Base-by-base conservation (phyloP, 441 rosid species). In the Populus hybrid region DNA sequence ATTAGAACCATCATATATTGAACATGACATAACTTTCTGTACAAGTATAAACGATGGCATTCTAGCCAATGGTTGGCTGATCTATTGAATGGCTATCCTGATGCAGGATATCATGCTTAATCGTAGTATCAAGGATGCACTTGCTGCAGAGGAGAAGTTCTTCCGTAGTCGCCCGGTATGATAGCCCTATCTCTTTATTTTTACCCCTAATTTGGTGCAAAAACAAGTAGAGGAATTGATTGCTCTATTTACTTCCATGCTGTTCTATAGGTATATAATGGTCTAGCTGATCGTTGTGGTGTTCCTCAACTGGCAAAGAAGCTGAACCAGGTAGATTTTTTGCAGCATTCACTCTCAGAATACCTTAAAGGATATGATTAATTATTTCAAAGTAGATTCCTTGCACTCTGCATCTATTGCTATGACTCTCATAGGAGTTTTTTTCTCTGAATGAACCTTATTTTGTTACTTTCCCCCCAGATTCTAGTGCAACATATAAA, bases 151-250 rank as follows among this genome's bases (percentile, higher is more conserved):
- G 85, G 98, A 94, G 75, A 94, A 92, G 74, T 95, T 95, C 90
- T 95, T 95, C 80, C 97, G 90, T 28, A 89, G 95, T 75, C 97
- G 90, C 76, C 97, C 98, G 2, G 99, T 95, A 95, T 84, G 95
- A 70, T 56, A 80, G 59, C 78, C 67, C 72, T 66, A 73, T 26
- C 78, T 61, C 68, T 69, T 56, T 20, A 33, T 23, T 29, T 16
- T 75, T 77, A 3, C 66, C 73, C 38, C 35, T 79, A 38, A 61
- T 76, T 69, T 70, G 50, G 65, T 74, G 56, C 23, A 40, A 71
- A 69, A 38, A 36, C 12, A 18, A 33, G 61, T 75, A 42, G 31
- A 38, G 64, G n/a, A 59, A 28, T 61, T 70, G 66, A n/a, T 76
- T 33, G 28, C 35, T 61, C 23, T 21, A 53, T 24, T 72, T 63